These are phyloP conservation scores for Neurospora sublineolata DNA, from an alignment of 495 filamentous ascomycete genomes.

Conservation along the genomic window DNA sequence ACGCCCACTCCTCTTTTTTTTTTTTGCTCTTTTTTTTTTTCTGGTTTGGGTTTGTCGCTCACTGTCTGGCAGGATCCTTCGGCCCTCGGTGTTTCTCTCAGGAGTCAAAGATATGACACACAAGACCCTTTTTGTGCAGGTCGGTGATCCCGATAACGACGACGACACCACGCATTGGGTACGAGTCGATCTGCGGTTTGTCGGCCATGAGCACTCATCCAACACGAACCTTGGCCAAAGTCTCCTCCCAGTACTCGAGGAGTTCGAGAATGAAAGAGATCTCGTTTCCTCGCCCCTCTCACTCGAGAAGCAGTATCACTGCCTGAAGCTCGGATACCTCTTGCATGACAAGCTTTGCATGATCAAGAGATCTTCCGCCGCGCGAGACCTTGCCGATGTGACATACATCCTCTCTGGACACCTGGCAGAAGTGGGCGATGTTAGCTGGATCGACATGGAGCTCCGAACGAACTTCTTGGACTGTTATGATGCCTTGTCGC, in stretches of 20 bases:
- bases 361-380: not conserved
- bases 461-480: not conserved
- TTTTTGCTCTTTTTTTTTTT: not conserved
- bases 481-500: not conserved
- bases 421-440: not conserved
- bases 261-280: not conserved
- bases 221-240: not conserved
- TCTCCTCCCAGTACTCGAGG: not conserved
- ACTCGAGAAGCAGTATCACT: not conserved
- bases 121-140: not conserved
- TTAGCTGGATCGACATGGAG: not conserved
- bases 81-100: not conserved
- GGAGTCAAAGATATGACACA: not conserved
- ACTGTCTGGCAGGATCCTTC: not conserved
- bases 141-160: not conserved
- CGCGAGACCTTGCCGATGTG: not conserved
- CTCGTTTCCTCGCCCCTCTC: not conserved
- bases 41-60: not conserved
- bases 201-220: not conserved
- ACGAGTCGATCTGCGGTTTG: not conserved
- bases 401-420: not conserved
- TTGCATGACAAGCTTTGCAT: not conserved
- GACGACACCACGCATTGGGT: not conserved
- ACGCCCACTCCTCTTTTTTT: not conserved
- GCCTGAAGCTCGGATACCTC: not conserved